Percentiles rank a stretch among this genome's conserved stretches.
Evolutionary conservation across 805 yeast species (phyloP).

Genomic region (Lipomyces japonicus): DNA sequence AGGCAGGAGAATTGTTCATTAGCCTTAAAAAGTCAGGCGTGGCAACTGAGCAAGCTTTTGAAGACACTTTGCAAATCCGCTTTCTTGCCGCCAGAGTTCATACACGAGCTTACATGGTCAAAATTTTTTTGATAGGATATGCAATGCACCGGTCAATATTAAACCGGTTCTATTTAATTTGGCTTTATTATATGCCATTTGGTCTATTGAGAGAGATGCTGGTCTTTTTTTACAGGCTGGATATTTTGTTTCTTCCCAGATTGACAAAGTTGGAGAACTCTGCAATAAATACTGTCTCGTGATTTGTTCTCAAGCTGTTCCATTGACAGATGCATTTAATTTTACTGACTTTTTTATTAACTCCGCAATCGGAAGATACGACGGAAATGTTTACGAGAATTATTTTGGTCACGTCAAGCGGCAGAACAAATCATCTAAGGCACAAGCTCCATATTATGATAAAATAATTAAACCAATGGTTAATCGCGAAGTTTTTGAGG

Average conservation of each 20-base stretch:
- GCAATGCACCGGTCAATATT: constrained; percentile 42
- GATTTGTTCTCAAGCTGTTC: constrained; percentile 66
- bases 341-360: constrained; percentile 76
- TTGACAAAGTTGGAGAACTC: constrained; percentile 44
- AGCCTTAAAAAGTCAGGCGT: constrained; percentile 32
- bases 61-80: constrained; percentile 41
- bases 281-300: constrained; percentile 47
- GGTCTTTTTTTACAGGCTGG: constrained; percentile 67
- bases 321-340: constrained; percentile 79
- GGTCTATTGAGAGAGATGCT: constrained; percentile 65
- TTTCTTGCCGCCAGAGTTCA: constrained; percentile 42
- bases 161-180: constrained; percentile 50
- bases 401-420: constrained; percentile 62
- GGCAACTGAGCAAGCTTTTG: constrained; percentile 38
- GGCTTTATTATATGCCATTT: constrained; percentile 60
- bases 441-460: constrained; percentile 60
- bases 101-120: constrained; percentile 40
- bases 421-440: constrained; percentile 41
- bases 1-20: constrained; percentile 36
- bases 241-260: constrained; percentile 49
- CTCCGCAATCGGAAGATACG: constrained; percentile 73
- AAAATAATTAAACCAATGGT: constrained; percentile 38
- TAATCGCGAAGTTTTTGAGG: constrained; percentile 32
- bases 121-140: constrained; percentile 40
- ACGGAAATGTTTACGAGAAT: constrained; percentile 79